Percentiles rank a stretch among this genome's conserved stretches.
These are phyloP conservation scores for Penicillium cosmopolitanum DNA, from an alignment of 495 filamentous ascomycete species.

Conservation along the genomic window DNA sequence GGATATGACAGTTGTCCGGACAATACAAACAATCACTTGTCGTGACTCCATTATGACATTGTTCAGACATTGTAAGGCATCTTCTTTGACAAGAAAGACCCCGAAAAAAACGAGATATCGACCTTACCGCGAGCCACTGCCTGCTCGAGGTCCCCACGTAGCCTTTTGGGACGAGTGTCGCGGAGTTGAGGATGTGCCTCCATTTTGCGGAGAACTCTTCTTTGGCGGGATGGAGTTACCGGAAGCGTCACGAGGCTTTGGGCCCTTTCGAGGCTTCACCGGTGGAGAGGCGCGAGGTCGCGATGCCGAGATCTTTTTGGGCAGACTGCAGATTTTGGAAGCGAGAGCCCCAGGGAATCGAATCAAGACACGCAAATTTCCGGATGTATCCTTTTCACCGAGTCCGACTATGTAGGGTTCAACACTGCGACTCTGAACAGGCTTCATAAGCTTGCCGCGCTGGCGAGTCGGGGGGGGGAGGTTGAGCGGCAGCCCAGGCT, in stretches of 20 bases:
- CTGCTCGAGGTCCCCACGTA: slow-evolving; percentile 39
- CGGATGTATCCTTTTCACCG: slow-evolving; percentile 41
- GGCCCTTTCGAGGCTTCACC: slow-evolving; percentile 41
- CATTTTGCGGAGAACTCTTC: slow-evolving; percentile 37
- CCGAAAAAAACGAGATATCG: no score
- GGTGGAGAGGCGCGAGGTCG: slow-evolving; percentile 31
- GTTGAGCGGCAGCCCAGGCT: slow-evolving; percentile 52
- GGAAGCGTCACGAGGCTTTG: slow-evolving; percentile 37
- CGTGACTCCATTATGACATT: no score
- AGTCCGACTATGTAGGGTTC: slow-evolving; percentile 38
- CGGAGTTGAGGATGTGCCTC: slow-evolving; percentile 30
- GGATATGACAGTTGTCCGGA: no score
- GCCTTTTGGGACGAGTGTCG: slow-evolving; percentile 35
- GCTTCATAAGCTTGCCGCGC: slow-evolving; percentile 40
- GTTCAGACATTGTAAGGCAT: no score
- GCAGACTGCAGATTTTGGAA: slow-evolving; percentile 35
- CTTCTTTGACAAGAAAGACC: no score
- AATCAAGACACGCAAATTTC: slow-evolving; percentile 37
- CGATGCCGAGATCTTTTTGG: slow-evolving; percentile 34
- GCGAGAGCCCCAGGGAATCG: slow-evolving; percentile 39
- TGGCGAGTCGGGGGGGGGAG: slow-evolving; percentile 36
- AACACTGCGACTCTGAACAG: slow-evolving; percentile 45
- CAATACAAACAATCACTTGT: no score
- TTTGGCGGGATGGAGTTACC: slow-evolving; percentile 15
- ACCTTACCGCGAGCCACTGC: slow-evolving; percentile 10